Evolutionary conservation across 1,284 basidiomycete species (phyloP), one percentile per base, ranked within the genome.

Genomic region (Calocybe gambosa): DNA sequence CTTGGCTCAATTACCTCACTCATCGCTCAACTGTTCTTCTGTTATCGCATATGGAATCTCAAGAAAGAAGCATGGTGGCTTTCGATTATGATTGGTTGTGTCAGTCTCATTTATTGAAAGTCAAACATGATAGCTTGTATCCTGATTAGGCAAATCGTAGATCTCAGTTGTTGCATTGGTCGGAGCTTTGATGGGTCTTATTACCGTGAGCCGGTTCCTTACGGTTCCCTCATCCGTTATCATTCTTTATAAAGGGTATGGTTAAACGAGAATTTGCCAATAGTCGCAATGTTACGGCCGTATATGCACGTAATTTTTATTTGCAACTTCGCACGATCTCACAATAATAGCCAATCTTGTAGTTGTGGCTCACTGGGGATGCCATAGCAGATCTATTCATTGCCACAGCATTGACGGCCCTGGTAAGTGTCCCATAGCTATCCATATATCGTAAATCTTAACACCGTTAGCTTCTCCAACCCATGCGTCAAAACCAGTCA

Each of bases 41-140:
- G 55, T 35, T 58, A 58, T 44, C 53, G 58, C 23, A 57, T 59
- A 29, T 57, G 53, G 53, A 40, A 55, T 21, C 51, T 58, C 21
- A 55, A 54, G 15, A 43, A 46, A 7, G 16, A 38, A 13, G 16
- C 20, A 8, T 49, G 47, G 31, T 54, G 50, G 50, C 45, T 39
- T 28, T 46, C 43, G 23, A 39, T 52, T 4, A 28, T 39, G 19
- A 54, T 58, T 37, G 52, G 50, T 35, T 10, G 46, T 9, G 50
- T 51, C 26, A 42, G 50, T 23, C 7, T 4, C 12, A 9, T 10
- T 15, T 12, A 5, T 3, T 25, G 21, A 10, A 20, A n/a, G n/a
- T n/a, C n/a, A n/a, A n/a, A n/a, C 25, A 21, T 21, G n/a, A 9
- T 4, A 13, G 5, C 19, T 12, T 13, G 18, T 20, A n/a, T 13